Conservation (phyloP, 768 basidiomycete species). For the Mycena kentingensis region DNA sequence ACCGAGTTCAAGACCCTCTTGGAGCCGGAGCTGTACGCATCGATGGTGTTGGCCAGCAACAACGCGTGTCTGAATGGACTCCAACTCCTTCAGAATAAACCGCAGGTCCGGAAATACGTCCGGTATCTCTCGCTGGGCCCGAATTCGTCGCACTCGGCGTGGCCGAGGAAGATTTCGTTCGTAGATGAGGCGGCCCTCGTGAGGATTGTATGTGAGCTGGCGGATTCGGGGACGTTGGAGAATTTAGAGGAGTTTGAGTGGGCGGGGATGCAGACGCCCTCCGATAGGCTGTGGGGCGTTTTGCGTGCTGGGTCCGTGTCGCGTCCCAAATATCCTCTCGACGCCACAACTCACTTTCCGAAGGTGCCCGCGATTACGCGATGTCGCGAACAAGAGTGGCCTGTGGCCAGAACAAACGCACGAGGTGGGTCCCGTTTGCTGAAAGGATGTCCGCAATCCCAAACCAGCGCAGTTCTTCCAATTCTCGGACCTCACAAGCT, state of each 20-base stretch:
- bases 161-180: slow-evolving; percentile 1
- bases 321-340: neutral
- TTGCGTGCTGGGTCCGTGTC: slow-evolving; percentile 3
- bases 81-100: neutral
- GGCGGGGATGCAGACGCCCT: slow-evolving; percentile 9
- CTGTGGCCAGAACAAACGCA: neutral
- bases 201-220: neutral
- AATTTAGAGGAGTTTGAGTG: slow-evolving; percentile 11
- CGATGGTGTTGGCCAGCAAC: neutral
- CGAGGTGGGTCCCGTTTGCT: slow-evolving; percentile 1
- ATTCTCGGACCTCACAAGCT: slow-evolving; percentile 8
- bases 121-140: slow-evolving; percentile 5
- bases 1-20: slow-evolving; percentile 1
- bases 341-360: neutral
- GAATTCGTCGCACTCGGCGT: neutral
- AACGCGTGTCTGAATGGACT: slow-evolving; percentile 8
- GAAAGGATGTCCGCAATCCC: neutral
- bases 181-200: neutral
- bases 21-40: slow-evolving; percentile 5
- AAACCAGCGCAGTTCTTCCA: slow-evolving; percentile 4
- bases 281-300: slow-evolving; percentile 3
- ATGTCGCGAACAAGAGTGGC: neutral
- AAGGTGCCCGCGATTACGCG: slow-evolving; percentile 17
- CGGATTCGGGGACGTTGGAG: neutral
- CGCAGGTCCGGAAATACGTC: slow-evolving; percentile 1